Percentiles rank a stretch among this genome's conserved stretches.
phyloP scores from a whole-genome alignment of 257 asterid genomes.

The Misopates orontium region DNA sequence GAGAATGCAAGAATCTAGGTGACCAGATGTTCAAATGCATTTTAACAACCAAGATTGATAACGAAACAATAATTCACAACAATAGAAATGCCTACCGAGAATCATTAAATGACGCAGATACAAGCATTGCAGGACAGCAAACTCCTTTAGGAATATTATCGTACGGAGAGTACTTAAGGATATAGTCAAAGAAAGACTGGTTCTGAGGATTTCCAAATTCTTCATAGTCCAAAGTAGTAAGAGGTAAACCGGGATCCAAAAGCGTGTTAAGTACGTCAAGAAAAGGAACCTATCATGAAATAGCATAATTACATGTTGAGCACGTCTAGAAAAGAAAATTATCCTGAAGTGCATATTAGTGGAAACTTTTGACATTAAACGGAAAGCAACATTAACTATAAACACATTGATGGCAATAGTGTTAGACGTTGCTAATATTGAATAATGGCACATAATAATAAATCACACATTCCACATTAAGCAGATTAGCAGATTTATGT shows the following conservation, averaged over 20 bases:
- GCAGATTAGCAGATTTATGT: no score
- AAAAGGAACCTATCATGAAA: conserved; percentile 68
- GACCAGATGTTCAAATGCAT: no score
- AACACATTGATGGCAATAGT: no score
- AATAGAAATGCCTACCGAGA: conserved; percentile 54
- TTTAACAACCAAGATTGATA: background rate
- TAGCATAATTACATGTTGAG: background rate
- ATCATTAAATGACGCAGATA: conserved; percentile 76
- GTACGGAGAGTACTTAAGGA: conserved; percentile 77
- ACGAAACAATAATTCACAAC: background rate
- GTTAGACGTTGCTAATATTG: no score
- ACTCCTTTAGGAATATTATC: conserved; percentile 63
- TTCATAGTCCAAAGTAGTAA: conserved; percentile 80
- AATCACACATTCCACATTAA: no score
- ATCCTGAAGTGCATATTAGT: no score
- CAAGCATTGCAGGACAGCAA: conserved; percentile 83
- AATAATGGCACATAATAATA: no score
- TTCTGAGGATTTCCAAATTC: conserved; percentile 86
- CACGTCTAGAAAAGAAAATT: background rate
- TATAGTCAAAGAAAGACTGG: conserved; percentile 48
- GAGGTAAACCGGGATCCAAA: conserved; percentile 78
- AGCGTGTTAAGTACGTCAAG: conserved; percentile 81
- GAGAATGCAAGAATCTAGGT: no score
- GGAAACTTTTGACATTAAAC: background rate
- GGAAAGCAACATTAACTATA: no score